A percentile compares a stretch with the other conserved stretches of the same genome.
These are phyloP conservation scores for Inga oerstediana DNA, from an alignment of 306 rosid species.

Conservation along the genomic window DNA sequence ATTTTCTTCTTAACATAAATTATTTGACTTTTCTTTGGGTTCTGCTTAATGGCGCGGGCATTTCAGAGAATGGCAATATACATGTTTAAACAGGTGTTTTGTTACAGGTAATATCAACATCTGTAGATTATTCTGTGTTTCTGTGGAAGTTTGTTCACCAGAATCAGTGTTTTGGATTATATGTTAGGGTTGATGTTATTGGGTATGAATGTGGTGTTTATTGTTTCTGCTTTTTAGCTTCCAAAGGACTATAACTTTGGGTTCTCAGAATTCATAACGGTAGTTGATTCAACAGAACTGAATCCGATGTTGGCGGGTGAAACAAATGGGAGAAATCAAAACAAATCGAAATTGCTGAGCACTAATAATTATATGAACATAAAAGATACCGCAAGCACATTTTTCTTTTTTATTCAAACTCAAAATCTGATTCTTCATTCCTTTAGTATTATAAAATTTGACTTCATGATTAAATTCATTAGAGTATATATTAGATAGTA, in stretches of 20 bases:
- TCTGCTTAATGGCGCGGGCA: conserved; percentile 42
- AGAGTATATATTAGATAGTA: background rate
- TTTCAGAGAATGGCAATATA: conserved; percentile 50
- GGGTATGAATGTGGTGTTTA: conserved; percentile 26
- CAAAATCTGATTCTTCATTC: too few relatives aligned
- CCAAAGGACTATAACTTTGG: background rate
- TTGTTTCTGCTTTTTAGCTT: conserved; percentile 18
- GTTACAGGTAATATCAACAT: conserved; percentile 35
- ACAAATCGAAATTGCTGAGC: background rate
- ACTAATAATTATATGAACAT: too few relatives aligned
- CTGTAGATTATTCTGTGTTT: conserved; percentile 29
- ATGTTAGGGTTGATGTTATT: conserved; percentile 9
- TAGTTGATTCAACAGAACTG: background rate
- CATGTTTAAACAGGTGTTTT: conserved; percentile 27
- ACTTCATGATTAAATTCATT: background rate
- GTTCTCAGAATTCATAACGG: background rate
- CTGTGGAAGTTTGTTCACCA: background rate
- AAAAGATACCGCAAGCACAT: too few relatives aligned
- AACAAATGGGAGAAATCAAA: background rate
- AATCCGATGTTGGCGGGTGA: background rate
- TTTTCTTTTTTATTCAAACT: too few relatives aligned
- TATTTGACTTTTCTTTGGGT: conserved; percentile 33
- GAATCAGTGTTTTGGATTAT: conserved; percentile 1
- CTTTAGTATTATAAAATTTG: background rate
- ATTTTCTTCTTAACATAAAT: conserved; percentile 36